A percentile compares a stretch with the other conserved stretches of the same genome.
Evolutionary conservation across 345 rosid species (phyloP).

Genomic region (Balakata baccata): DNA sequence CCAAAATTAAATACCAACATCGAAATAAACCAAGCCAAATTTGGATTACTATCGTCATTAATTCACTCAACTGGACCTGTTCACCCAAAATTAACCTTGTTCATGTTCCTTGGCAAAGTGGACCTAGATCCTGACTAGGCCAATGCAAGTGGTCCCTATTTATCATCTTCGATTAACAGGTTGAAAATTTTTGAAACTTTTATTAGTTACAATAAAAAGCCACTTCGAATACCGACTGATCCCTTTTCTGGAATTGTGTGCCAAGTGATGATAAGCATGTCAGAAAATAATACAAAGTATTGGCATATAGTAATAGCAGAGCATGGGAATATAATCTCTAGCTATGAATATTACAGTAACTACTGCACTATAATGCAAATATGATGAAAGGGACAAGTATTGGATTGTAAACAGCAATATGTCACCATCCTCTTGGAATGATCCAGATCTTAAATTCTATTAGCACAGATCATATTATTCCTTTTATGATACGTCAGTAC

Average conservation of each 20-base stretch:
- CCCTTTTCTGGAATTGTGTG: conserved; percentile 6
- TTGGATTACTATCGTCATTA: background rate
- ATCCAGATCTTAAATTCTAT: conserved; percentile 7
- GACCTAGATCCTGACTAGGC: background rate
- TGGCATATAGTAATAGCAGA: background rate
- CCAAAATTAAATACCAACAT: background rate
- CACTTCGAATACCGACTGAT: background rate
- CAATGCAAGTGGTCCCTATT: background rate
- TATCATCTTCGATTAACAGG: background rate
- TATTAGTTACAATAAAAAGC: background rate
- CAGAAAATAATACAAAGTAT: conserved; percentile 3
- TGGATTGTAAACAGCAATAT: conserved; percentile 11
- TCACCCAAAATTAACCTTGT: background rate
- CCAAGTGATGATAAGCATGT: background rate
- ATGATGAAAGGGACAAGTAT: conserved; percentile 28
- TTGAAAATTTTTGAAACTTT: background rate
- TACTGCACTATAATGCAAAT: conserved; percentile 1
- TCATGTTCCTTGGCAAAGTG: background rate
- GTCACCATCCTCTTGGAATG: conserved; percentile 12
- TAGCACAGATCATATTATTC: conserved; percentile 20
- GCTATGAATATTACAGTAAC: conserved; percentile 3
- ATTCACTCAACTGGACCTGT: background rate
- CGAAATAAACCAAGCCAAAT: background rate
- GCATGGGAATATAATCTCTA: background rate
- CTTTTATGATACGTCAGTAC: background rate